Evolutionary conservation across 2,329 filamentous ascomycete species (phyloP).

Genomic region (Diplodia scrobiculata): DNA sequence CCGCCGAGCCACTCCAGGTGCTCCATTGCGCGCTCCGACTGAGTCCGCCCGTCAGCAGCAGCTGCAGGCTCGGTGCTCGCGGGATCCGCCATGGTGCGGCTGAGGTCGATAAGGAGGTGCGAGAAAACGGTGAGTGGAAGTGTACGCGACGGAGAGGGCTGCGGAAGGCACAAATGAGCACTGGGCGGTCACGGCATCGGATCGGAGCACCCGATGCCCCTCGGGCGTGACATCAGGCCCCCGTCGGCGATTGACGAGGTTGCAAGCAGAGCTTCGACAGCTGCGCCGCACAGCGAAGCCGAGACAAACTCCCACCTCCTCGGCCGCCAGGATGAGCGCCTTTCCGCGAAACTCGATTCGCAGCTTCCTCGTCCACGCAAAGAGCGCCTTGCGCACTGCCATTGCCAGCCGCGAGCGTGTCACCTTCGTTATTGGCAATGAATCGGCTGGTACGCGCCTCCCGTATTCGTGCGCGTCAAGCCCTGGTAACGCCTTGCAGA

Average conservation of each 20-base stretch:
- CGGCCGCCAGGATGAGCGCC: conserved; percentile 13
- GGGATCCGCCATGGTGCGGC: conserved; percentile 20
- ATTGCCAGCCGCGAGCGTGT: conserved; percentile 47
- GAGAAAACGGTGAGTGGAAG: neutral
- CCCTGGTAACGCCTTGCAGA: conserved; percentile 54
- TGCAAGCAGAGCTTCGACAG: neutral
- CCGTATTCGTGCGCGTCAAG: conserved; percentile 19
- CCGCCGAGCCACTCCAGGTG: conserved; percentile 26
- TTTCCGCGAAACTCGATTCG: conserved; percentile 51
- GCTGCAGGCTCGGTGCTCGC: conserved; percentile 2
- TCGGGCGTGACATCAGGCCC: conserved; percentile 12
- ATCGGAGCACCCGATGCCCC: conserved; percentile 4
- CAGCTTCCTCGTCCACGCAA: conserved; percentile 52
- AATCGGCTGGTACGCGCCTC: conserved; percentile 50
- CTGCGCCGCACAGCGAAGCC: neutral
- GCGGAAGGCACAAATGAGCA: neutral
- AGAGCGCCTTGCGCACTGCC: conserved; percentile 46
- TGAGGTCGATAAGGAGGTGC: neutral
- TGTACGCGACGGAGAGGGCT: neutral
- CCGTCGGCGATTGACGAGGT: neutral
- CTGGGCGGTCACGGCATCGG: neutral
- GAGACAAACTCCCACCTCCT: neutral
- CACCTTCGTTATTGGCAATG: conserved; percentile 57
- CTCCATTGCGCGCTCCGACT: conserved; percentile 21
- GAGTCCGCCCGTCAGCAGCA: neutral